phyloP scores from a whole-genome alignment of 768 basidiomycete genomes.

The Suillus sp. region DNA sequence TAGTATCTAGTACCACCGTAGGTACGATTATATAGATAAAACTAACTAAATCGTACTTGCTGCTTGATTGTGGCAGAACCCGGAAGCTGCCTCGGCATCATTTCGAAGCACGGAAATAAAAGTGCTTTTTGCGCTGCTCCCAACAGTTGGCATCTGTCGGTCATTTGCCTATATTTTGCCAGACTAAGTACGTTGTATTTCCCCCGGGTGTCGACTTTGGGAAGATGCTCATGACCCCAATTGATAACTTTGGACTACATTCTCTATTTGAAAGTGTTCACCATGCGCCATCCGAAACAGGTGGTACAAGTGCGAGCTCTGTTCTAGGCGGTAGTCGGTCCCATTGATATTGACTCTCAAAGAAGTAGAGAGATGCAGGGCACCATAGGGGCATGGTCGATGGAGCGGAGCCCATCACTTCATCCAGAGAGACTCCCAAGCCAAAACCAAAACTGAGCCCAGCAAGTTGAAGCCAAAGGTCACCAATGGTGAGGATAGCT shows the following conservation, averaged over 20 bases:
- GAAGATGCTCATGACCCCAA: constrained; percentile 34
- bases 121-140: no score
- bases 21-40: background rate
- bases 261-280: background rate
- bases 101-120: no score
- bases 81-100: no score
- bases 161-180: no score
- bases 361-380: constrained; percentile 23
- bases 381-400: constrained; percentile 4
- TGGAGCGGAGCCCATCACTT: background rate
- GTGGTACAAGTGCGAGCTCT: constrained; percentile 9
- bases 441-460: background rate
- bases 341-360: constrained; percentile 25
- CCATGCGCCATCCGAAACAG: background rate
- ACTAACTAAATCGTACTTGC: background rate
- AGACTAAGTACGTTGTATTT: constrained; percentile 40
- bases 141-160: no score
- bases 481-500: constrained; percentile 12
- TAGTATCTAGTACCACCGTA: background rate
- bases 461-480: background rate
- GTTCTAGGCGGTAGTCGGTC: constrained; percentile 32
- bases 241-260: background rate
- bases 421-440: background rate
- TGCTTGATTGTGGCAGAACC: no score
- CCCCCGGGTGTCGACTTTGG: constrained; percentile 70